A percentile compares a stretch with the other conserved stretches of the same genome.
Conservation (phyloP, 1,284 basidiomycete genomes). For the Leccinum griseonigrum region DNA sequence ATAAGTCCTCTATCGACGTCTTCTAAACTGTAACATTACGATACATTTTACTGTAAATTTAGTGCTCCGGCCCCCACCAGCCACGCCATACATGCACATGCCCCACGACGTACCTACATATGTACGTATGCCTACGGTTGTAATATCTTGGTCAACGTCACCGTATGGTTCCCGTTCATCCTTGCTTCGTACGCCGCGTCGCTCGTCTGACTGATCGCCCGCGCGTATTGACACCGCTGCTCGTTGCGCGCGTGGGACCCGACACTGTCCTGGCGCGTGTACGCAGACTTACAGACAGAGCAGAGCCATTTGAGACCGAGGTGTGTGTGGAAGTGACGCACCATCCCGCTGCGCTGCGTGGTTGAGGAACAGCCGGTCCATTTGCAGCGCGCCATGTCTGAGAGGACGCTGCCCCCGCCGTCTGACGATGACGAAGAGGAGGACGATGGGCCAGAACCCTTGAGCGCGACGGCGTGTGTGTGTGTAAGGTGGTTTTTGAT, state of each 20-base stretch:
- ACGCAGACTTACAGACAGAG: conserved; percentile 14
- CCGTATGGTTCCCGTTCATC: conserved; percentile 8
- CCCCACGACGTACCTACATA: not conserved
- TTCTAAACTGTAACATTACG: conserved; percentile 10
- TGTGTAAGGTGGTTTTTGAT: conserved; percentile 18
- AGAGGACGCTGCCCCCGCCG: not conserved
- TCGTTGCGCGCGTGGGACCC: conserved; percentile 4
- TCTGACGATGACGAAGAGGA: not conserved
- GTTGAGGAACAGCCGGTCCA: conserved; percentile 15
- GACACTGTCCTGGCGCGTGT: conserved; percentile 22
- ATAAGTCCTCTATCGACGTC: not conserved
- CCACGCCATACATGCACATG: not conserved
- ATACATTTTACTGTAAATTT: conserved; percentile 21
- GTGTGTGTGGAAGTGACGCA: conserved; percentile 22
- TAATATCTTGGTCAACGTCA: conserved; percentile 23
- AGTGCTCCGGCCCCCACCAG: not conserved
- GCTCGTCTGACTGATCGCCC: conserved; percentile 19
- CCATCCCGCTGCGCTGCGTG: conserved; percentile 7
- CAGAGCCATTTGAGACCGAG: conserved; percentile 19
- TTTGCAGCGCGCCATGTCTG: conserved; percentile 2
- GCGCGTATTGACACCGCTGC: conserved; percentile 8
- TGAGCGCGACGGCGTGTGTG: conserved; percentile 12
- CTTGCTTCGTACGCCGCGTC: conserved; percentile 10
- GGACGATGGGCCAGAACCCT: not conserved
- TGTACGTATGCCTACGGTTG: conserved; percentile 2